Percentiles rank a stretch among this genome's conserved stretches.
Conservation (phyloP, 495 filamentous ascomycete genomes). For the Margaritispora aquatica region DNA sequence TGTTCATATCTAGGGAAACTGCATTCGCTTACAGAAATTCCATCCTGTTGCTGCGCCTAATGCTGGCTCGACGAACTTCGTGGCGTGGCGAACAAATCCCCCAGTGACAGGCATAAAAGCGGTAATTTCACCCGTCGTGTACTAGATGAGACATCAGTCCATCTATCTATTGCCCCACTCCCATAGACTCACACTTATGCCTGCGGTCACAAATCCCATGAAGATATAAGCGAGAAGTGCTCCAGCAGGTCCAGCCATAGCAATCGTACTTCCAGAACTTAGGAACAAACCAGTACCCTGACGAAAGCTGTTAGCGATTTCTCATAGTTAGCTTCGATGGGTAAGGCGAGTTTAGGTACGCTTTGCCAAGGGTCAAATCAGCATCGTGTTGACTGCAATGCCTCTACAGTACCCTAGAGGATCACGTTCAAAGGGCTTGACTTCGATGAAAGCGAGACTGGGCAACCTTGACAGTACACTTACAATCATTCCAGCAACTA, state of each 20-base stretch:
- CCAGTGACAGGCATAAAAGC: slow-evolving; percentile 61
- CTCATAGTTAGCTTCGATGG: too few relatives aligned
- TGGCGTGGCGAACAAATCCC: slow-evolving; percentile 58
- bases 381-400: too few relatives aligned
- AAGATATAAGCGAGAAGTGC: slow-evolving; percentile 47
- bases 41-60: slow-evolving; percentile 79
- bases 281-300: slow-evolving; percentile 54
- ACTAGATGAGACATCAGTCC: not conserved
- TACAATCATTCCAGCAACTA: slow-evolving; percentile 75
- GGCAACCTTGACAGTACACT: too few relatives aligned
- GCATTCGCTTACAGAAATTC: slow-evolving; percentile 51
- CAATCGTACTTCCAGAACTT: slow-evolving; percentile 42
- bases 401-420: too few relatives aligned
- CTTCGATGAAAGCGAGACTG: too few relatives aligned
- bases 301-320: not conserved
- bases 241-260: slow-evolving; percentile 39
- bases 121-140: slow-evolving; percentile 43
- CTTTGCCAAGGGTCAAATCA: too few relatives aligned
- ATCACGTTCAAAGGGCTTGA: too few relatives aligned
- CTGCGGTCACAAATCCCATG: slow-evolving; percentile 39
- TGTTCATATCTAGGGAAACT: not conserved
- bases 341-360: too few relatives aligned
- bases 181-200: slow-evolving; percentile 26
- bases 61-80: slow-evolving; percentile 71
- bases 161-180: too few relatives aligned